phyloP scores from a whole-genome alignment of 2,329 filamentous ascomycete species.

The Phaeoacremonium minimum region DNA sequence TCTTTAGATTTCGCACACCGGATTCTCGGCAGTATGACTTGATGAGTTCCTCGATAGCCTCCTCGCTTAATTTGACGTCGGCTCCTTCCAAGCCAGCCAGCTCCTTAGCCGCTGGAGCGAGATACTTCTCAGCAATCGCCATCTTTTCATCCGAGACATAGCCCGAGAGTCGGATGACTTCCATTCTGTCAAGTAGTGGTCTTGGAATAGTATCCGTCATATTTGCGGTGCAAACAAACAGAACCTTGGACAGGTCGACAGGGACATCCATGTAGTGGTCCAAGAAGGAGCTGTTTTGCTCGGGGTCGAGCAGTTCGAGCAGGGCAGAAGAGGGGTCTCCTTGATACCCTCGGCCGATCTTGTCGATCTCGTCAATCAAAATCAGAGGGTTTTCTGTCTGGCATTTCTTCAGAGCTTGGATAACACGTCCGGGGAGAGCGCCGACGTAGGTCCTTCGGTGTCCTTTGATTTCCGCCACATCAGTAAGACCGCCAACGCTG shows the following conservation, averaged over 20 bases:
- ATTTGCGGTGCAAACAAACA: slow-evolving; percentile 98
- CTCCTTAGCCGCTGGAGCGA: slow-evolving; percentile 92
- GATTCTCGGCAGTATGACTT: slow-evolving; percentile 98
- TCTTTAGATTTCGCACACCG: slow-evolving; percentile 95
- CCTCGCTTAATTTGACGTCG: slow-evolving; percentile 79
- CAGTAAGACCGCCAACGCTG: slow-evolving; percentile 92
- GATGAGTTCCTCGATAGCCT: slow-evolving; percentile 92
- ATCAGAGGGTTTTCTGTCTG: slow-evolving; percentile 98
- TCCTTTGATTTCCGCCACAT: slow-evolving; percentile 98
- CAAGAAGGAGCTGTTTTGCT: slow-evolving; percentile 95
- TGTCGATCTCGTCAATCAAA: slow-evolving; percentile 95
- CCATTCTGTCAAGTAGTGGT: slow-evolving; percentile 93
- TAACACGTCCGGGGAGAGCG: slow-evolving; percentile 90
- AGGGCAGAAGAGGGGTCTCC: slow-evolving; percentile 93
- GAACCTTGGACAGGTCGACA: slow-evolving; percentile 92
- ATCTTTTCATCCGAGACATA: slow-evolving; percentile 99
- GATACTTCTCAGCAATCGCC: slow-evolving; percentile 91
- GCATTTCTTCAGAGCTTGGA: slow-evolving; percentile 97
- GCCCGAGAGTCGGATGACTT: slow-evolving; percentile 91
- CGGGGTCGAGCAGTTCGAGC: slow-evolving; percentile 88
- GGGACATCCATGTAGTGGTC: slow-evolving; percentile 99
- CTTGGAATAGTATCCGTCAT: slow-evolving; percentile 98
- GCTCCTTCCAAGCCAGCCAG: slow-evolving; percentile 85
- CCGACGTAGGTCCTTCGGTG: slow-evolving; percentile 96
- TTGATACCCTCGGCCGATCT: slow-evolving; percentile 94